These are phyloP conservation scores for Oleoguttula mirabilis DNA, from an alignment of 495 filamentous ascomycete genomes.

Conservation along the genomic window DNA sequence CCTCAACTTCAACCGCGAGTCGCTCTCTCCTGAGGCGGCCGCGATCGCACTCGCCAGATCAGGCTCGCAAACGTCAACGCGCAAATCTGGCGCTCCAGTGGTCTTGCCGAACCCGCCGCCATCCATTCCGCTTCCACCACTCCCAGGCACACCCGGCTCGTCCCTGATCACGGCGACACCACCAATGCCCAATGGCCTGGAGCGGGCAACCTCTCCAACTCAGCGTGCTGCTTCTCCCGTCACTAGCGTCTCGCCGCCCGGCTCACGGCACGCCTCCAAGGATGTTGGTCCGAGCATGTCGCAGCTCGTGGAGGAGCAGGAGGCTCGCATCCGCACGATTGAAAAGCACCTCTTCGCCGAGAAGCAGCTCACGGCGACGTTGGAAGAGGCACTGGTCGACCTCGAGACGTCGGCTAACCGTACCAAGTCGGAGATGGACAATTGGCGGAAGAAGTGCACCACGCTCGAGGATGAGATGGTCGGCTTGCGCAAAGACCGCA, in stretches of 20 bases:
- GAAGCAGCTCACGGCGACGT: constrained; percentile 85
- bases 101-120: constrained; percentile 84
- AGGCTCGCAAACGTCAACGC: constrained; percentile 60
- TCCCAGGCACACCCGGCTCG: constrained; percentile 44
- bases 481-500: constrained; percentile 56
- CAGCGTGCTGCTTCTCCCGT: constrained; percentile 29
- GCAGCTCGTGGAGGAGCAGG: constrained; percentile 82
- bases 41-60: constrained; percentile 51
- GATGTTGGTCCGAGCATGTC: constrained; percentile 51
- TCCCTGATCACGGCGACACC: constrained; percentile 34
- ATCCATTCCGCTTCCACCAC: constrained; percentile 84
- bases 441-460: constrained; percentile 71
- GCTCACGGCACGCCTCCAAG: constrained; percentile 62
- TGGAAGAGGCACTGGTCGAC: constrained; percentile 91
- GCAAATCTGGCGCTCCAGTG: constrained; percentile 71
- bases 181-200: constrained; percentile 30
- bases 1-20: constrained; percentile 25
- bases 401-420: constrained; percentile 78
- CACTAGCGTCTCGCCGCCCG: constrained; percentile 35
- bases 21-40: constrained; percentile 30
- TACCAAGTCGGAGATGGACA: constrained; percentile 75
- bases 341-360: constrained; percentile 95
- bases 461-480: constrained; percentile 68
- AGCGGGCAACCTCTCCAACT: constrained; percentile 18
- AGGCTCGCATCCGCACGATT: constrained; percentile 85